Conservation (phyloP, 1,139 yeast species). For the Eremothecium gossypii region DNA sequence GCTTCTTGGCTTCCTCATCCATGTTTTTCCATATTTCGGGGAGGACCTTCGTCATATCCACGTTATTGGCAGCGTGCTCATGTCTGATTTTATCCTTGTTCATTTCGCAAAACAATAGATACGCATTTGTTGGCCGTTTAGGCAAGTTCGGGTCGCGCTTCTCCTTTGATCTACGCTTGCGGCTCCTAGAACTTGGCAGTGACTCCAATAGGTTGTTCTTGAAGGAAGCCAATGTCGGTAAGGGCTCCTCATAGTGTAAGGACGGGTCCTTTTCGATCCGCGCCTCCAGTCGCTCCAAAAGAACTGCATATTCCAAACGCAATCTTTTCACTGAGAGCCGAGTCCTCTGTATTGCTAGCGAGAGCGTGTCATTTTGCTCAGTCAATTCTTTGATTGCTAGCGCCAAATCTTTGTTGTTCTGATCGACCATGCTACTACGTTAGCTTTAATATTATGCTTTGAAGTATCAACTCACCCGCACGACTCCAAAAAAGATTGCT, state of each 20-base stretch:
- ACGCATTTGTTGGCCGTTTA: conserved; percentile 84
- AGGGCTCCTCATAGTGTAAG: conserved; percentile 23
- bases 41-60: conserved; percentile 66
- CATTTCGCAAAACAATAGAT: conserved; percentile 75
- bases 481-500: too few relatives aligned
- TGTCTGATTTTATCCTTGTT: conserved; percentile 67
- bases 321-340: conserved; percentile 68
- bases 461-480: not conserved
- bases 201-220: conserved; percentile 22
- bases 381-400: conserved; percentile 55
- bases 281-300: conserved; percentile 71
- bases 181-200: conserved; percentile 24
- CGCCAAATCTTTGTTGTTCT: conserved; percentile 38
- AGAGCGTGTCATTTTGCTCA: conserved; percentile 66
- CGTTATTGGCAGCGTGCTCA: conserved; percentile 39
- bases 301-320: conserved; percentile 70
- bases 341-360: conserved; percentile 72
- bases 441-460: not conserved
- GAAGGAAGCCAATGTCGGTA: conserved; percentile 25
- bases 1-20: conserved; percentile 59
- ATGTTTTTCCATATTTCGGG: conserved; percentile 83
- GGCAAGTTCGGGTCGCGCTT: conserved; percentile 74
- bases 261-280: conserved; percentile 33
- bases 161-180: conserved; percentile 28
- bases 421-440: conserved; percentile 1